Evolutionary conservation across 208 protist genomes (phyloP).

Genomic region (Trypanosoma mega): DNA sequence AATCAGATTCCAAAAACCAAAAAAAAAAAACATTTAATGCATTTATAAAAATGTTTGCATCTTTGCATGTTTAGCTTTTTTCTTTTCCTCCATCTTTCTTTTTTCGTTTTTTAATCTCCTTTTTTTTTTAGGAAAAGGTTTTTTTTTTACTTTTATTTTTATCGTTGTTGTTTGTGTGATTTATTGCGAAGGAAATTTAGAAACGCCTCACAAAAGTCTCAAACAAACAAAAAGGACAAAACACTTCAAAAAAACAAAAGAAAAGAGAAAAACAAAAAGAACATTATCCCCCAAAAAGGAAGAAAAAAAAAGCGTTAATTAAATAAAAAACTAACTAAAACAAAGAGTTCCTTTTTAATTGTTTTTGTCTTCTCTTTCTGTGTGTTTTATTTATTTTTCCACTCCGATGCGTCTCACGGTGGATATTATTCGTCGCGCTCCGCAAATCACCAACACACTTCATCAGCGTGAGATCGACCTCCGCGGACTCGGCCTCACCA

Average conservation of each 20-base stretch:
- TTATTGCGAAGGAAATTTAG: neutral
- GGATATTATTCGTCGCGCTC: conserved; percentile 67
- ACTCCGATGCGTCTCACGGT: conserved; percentile 72
- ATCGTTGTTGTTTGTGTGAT: conserved; percentile 1
- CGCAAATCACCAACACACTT: conserved; percentile 86
- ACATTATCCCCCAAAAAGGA: too few species aligned
- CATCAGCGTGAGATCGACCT: conserved; percentile 84
- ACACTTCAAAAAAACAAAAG: conserved; percentile 3
- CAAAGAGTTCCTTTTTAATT: conserved; percentile 5
- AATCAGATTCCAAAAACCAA: too few species aligned
- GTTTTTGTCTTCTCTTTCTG: conserved; percentile 5
- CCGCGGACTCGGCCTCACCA: conserved; percentile 71
- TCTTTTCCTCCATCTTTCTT: neutral
- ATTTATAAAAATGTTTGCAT: neutral
- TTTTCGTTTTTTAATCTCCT: conserved; percentile 10
- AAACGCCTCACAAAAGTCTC: neutral
- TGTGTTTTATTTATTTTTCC: neutral
- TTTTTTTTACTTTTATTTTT: conserved; percentile 7
- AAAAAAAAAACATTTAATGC: too few species aligned
- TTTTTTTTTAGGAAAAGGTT: neutral
- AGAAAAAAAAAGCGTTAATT: neutral
- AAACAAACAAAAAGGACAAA: neutral
- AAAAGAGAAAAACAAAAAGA: neutral
- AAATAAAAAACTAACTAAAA: neutral
- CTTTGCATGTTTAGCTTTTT: neutral